These are phyloP conservation scores for Cladosporium phlei DNA, from an alignment of 2,329 filamentous ascomycete species.

Conservation along the genomic window DNA sequence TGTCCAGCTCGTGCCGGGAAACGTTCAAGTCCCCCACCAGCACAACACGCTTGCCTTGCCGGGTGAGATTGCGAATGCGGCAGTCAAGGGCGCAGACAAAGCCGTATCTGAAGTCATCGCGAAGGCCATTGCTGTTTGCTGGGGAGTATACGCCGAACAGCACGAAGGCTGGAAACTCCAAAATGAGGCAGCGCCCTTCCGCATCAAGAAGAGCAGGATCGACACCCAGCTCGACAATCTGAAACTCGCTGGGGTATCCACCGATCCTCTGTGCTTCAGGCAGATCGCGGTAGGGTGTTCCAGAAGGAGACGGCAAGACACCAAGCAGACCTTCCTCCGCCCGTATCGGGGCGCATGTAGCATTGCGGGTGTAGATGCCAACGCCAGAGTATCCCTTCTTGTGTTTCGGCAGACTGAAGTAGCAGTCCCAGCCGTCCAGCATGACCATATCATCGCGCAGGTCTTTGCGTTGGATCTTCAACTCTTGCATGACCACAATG, in stretches of 20 bases:
- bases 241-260: conserved; percentile 70
- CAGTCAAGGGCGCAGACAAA: conserved; percentile 78
- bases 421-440: conserved; percentile 91
- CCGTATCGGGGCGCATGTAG: conserved; percentile 76
- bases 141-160: conserved; percentile 90
- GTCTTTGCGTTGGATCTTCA: conserved; percentile 92
- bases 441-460: conserved; percentile 93
- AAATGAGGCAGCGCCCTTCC: conserved; percentile 82
- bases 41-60: conserved; percentile 77
- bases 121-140: conserved; percentile 76
- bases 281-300: conserved; percentile 68
- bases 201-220: conserved; percentile 75
- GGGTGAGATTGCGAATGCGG: conserved; percentile 76
- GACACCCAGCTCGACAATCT: conserved; percentile 58
- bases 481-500: conserved; percentile 91
- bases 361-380: conserved; percentile 87
- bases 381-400: conserved; percentile 98
- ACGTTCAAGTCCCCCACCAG: conserved; percentile 89
- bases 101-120: conserved; percentile 74
- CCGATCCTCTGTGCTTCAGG: conserved; percentile 73
- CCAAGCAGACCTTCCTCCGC: conserved; percentile 94
- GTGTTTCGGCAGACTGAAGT: conserved; percentile 84
- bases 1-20: conserved; percentile 63
- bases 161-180: conserved; percentile 94
- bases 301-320: conserved; percentile 66